Conservation (phyloP, 371 early-diverging fungal species). For the Syncephalis fuscata region DNA sequence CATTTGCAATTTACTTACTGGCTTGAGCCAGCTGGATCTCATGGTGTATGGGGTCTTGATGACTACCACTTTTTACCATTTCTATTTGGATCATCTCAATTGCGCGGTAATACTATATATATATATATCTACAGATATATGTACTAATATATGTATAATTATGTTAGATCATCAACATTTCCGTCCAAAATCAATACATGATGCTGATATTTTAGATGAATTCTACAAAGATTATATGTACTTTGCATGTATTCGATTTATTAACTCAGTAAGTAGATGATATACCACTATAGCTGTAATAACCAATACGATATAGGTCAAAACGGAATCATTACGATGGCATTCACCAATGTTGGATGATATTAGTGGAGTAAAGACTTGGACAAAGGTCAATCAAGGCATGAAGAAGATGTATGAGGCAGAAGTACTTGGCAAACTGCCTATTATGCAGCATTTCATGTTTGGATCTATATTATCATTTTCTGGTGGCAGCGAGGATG, state of each 20-base stretch:
- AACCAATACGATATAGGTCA: constrained; percentile 12
- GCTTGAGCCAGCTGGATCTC: constrained; percentile 98
- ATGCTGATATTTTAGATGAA: constrained; percentile 62
- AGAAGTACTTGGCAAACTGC: constrained; percentile 89
- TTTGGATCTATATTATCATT: constrained; percentile 65
- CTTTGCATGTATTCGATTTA: constrained; percentile 78
- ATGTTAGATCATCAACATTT: constrained; percentile 54
- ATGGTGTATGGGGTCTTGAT: constrained; percentile 98
- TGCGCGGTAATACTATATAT: constrained; percentile 28
- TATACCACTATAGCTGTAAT: background rate
- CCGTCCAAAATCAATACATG: constrained; percentile 76
- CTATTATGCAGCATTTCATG: constrained; percentile 98
- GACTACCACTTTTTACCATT: constrained; percentile 98
- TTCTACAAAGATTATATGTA: constrained; percentile 83
- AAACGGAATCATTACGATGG: constrained; percentile 42
- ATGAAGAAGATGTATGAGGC: constrained; percentile 97
- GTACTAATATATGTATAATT: background rate
- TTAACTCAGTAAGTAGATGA: constrained; percentile 39
- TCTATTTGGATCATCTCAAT: constrained; percentile 85
- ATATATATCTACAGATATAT: background rate
- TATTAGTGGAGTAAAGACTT: constrained; percentile 78
- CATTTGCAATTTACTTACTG: constrained; percentile 82
- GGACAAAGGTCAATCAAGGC: constrained; percentile 90
- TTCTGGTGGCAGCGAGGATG: constrained; percentile 22
- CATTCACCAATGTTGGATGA: constrained; percentile 97